Percentiles rank a stretch among this genome's conserved stretches.
Evolutionary conservation across 2,329 filamentous ascomycete species (phyloP).

Genomic region (Hortaea sp.): DNA sequence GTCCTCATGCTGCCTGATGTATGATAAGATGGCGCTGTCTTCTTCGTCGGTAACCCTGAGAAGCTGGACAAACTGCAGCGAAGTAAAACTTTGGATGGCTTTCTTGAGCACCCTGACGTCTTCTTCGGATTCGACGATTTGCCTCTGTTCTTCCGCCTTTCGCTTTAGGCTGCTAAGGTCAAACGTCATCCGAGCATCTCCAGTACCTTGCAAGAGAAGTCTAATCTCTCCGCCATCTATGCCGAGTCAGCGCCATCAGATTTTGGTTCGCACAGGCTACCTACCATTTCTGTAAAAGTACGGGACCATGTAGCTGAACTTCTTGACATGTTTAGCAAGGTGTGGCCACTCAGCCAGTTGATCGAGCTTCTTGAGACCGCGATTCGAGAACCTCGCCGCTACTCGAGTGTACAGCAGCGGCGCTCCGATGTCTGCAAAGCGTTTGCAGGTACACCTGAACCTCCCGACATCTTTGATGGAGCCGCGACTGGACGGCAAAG

Average conservation of each 20-base stretch:
- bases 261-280: background rate
- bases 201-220: conserved; percentile 2
- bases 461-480: conserved; percentile 35
- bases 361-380: conserved; percentile 40
- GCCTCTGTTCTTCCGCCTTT: conserved; percentile 41
- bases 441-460: conserved; percentile 40
- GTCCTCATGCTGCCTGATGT: conserved; percentile 39
- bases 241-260: conserved; percentile 6
- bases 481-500: conserved; percentile 31
- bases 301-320: conserved; percentile 51
- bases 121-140: conserved; percentile 40
- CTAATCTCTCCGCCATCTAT: conserved; percentile 1
- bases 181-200: conserved; percentile 3
- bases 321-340: conserved; percentile 45
- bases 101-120: conserved; percentile 45
- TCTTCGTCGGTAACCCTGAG: conserved; percentile 51
- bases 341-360: conserved; percentile 39
- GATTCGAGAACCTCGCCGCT: conserved; percentile 41
- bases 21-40: conserved; percentile 45
- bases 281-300: conserved; percentile 48
- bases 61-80: conserved; percentile 55
- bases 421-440: conserved; percentile 41
- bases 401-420: conserved; percentile 43
- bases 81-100: conserved; percentile 48
- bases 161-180: conserved; percentile 27